Percentiles rank a stretch among this genome's conserved stretches.
phyloP scores from a whole-genome alignment of 352 stramenopile species.

The Pythium myriotylum region DNA sequence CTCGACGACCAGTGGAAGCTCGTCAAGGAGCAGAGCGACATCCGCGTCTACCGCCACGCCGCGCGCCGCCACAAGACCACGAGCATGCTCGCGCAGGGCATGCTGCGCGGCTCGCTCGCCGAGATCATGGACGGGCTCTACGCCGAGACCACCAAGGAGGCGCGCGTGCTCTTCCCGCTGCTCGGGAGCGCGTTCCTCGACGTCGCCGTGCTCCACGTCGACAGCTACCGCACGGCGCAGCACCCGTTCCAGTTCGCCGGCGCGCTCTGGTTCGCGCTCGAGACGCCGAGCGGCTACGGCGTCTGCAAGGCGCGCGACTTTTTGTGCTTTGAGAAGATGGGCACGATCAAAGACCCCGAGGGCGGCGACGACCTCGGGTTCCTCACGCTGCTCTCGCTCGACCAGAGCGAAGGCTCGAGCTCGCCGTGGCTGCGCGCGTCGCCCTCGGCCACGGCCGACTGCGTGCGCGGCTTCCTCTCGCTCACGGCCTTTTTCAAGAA shows the following conservation, averaged over 20 bases:
- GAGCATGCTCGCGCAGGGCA: constrained; percentile 61
- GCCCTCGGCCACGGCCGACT: constrained; percentile 20
- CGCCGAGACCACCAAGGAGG: constrained; percentile 69
- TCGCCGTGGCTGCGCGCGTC: constrained; percentile 2
- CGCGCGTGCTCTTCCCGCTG: constrained; percentile 61
- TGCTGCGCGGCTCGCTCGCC: constrained; percentile 58
- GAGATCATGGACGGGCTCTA: constrained; percentile 84
- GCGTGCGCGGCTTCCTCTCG: constrained; percentile 67
- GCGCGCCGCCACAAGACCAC: constrained; percentile 44
- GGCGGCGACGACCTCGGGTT: constrained; percentile 66
- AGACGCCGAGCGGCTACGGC: constrained; percentile 45
- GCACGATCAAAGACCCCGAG: constrained; percentile 30
- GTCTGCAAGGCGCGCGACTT: constrained; percentile 73
- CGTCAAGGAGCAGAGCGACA: constrained; percentile 58
- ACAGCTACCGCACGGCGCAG: constrained; percentile 56
- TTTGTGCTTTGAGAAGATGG: constrained; percentile 79
- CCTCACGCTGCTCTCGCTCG: constrained; percentile 72
- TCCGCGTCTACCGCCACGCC: constrained; percentile 59
- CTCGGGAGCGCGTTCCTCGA: constrained; percentile 61
- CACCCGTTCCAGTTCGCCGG: constrained; percentile 74
- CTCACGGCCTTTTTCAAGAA: constrained; percentile 66
- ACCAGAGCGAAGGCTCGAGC: constrained; percentile 27
- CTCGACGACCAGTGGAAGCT: constrained; percentile 58
- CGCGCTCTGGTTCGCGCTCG: constrained; percentile 71
- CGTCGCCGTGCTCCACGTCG: constrained; percentile 64